Base-by-base conservation (phyloP, 805 yeast species). In the Candida sithepensis region DNA sequence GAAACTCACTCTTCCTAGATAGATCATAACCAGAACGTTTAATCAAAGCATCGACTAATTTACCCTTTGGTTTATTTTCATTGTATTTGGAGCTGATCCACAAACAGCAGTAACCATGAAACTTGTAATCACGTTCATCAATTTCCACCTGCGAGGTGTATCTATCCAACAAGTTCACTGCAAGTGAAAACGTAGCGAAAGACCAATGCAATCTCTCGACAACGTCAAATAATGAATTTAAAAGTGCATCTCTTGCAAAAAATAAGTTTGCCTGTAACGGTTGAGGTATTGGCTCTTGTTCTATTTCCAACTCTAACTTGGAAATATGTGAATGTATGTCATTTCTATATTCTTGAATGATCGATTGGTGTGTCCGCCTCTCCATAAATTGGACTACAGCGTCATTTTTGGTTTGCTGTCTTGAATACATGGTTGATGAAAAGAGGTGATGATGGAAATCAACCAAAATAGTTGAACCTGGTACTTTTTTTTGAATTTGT, bases 11-110 rank as follows among this genome's bases (percentile, higher is more conserved):
- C 28, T 61, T 59, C 2, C 54, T 42, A 24, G 52, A 54, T 12
- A 54, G 43, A 8, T 54, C 54, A 48, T 60, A 64, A 47, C 68
- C 68, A 7, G 67, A 63, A 39, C 66, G 49, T 41, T 56, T 59
- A 39, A 64, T 45, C 16, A 65, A 52, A 30, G 67, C 67, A 42
- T 63, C 60, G 22, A 58, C 42, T 14, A 65, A 48, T 47, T 65
- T 64, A 36, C 82, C 77, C 59, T 80, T 80, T 54, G 77, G 77
- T 66, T 79, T 79, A 52, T 74, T 69, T 57, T 79, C 83, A 57
- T 62, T 60, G 46, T 61, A 69, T 54, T 73, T 73, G 32, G 74
- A 67, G 14, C 77, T 68, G 20, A 71, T 71, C 78, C 78, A 73
- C 5, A 73, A 56, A 55, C 78, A 73, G 41, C 75, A 70, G 49